Base-by-base conservation (phyloP, 805 yeast species). In the Cyberlindnera suaveolens region DNA sequence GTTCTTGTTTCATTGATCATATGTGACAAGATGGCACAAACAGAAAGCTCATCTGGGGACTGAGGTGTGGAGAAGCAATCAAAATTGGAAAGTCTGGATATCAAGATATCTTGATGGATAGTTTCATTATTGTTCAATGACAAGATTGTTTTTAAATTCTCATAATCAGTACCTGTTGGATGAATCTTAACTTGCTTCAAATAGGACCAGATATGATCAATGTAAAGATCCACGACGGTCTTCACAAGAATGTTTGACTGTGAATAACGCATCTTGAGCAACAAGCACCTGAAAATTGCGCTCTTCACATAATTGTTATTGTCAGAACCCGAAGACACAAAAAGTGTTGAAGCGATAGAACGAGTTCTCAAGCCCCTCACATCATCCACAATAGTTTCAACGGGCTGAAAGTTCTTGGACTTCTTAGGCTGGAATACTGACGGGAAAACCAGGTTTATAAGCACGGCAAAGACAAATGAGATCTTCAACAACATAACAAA, bases 401-500 rank as follows among this genome's bases (percentile, higher is more conserved):
- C 3, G 13, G n/a, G 19, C 9, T 20, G n/a, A 11, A 32, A 14
- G 3, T 38, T n/a, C 8, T 31, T 4, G 4, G 31, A 8, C 27
- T 49, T 46, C 7, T 30, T 20, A 38, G 38, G 41, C 20, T 40
- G 15, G 27, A 51, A 48, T 20, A 54, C 9, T 6, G 48, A 42
- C 20, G 60, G 56, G 18, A 57, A 48, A 13, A 62, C 35, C 18
- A 64, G 47, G 42, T 60, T 53, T 9, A 59, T 23, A 3, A 60
- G 34, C 14, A 63, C 62, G 8, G 53, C 56, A 27, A 60, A 32
- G 15, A 65, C 42, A 6, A 65, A 49, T 8, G 41, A 30, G 19
- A 61, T 33, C 45, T 61, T 63, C 13, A 61, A 40, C 11, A 66
- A 35, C 5, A 59, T 47, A 15, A 58, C 33, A 7, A 65, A 39